Base-by-base conservation (phyloP, 805 yeast species). In the Candida yuanshanica region DNA sequence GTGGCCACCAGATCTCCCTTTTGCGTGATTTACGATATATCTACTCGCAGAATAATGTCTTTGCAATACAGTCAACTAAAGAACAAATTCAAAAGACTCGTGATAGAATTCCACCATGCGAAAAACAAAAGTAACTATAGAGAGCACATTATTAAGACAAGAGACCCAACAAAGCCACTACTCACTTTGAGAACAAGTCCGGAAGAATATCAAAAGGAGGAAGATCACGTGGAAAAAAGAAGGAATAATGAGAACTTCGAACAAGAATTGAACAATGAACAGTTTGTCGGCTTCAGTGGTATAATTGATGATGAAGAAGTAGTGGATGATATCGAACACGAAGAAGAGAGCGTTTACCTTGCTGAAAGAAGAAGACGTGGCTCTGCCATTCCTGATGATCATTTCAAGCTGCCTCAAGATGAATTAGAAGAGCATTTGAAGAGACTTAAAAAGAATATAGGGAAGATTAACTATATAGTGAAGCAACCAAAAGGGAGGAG, bases 391-490 rank as follows among this genome's bases (percentile, higher is more conserved):
- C 18, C 31, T 14, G 31, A 27, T 27, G 31, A 27, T 14, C 31
- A 27, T 11, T n/a, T 27, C 18, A 27, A 14, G 11, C 31, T 27
- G 7, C 16, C 31, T 3, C 31, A 16, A 4, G 31, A 14, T 14
- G 42, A 41, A 4, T 20, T 38, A 34, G 33, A 29, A 8, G 36
- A 21, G 4, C 46, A 45, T 17, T 26, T 33, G 26, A 39, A 25
- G n/a, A 23, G 38, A 5, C 31, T 27, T 21, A 46, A 42, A 23
- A 21, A 17, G 11, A 27, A 14, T 14, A 27, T n/a, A 18, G 31
- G 31, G 16, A 10, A 44, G 20, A 46, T 48, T 9, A 46, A 43
- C 17, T 44, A 49, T 20, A 44, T 48, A 35, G 47, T 42, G n/a
- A 21, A 17, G n/a, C 37, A 38, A 20, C 31, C 31, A 27, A 13